Evolutionary conservation across 2,329 filamentous ascomycete genomes (phyloP).

Genomic region (Penicillium sp.): DNA sequence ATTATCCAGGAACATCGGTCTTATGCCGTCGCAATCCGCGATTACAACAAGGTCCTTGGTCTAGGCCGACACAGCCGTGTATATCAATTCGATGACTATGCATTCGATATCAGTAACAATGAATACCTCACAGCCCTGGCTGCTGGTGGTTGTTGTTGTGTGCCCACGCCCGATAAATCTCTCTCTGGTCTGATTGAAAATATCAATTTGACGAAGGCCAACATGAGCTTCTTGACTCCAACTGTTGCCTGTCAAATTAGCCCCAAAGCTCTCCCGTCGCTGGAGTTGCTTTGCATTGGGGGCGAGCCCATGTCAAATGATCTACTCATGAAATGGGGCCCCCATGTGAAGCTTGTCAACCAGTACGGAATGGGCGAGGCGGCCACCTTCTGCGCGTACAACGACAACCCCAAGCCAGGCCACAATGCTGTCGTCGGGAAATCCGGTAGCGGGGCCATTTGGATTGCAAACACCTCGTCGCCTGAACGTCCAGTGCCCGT

Average conservation of each 20-base stretch:
- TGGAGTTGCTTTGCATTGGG: slow-evolving; percentile 26
- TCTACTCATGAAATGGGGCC: slow-evolving; percentile 18
- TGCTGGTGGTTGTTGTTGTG: slow-evolving; percentile 28
- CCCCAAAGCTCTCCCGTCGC: slow-evolving; percentile 18
- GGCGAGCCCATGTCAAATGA: slow-evolving; percentile 27
- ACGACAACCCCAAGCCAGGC: slow-evolving; percentile 14
- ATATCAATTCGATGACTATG: slow-evolving; percentile 29
- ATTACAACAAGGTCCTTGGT: slow-evolving; percentile 19
- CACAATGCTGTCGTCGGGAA: slow-evolving; percentile 15
- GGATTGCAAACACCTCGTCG: slow-evolving; percentile 26
- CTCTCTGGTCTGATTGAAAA: slow-evolving; percentile 13
- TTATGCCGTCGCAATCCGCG: slow-evolving; percentile 21
- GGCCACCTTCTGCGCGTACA: slow-evolving; percentile 25
- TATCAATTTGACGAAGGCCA: slow-evolving; percentile 19
- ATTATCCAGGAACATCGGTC: slow-evolving; percentile 27
- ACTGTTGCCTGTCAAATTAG: slow-evolving; percentile 23
- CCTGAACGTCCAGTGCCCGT: slow-evolving; percentile 23
- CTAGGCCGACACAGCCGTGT: slow-evolving; percentile 20
- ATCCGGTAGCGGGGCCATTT: slow-evolving; percentile 23
- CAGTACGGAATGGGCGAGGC: slow-evolving; percentile 31
- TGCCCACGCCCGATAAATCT: slow-evolving; percentile 14
- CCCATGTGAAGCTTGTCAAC: slow-evolving; percentile 19
- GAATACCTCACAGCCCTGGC: slow-evolving; percentile 24
- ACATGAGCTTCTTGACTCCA: slow-evolving; percentile 27
- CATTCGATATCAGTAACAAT: slow-evolving; percentile 31